A percentile compares a stretch with the other conserved stretches of the same genome.
These are phyloP conservation scores for Mucor velutinosus DNA, from an alignment of 371 early-diverging fungal species.

Conservation along the genomic window DNA sequence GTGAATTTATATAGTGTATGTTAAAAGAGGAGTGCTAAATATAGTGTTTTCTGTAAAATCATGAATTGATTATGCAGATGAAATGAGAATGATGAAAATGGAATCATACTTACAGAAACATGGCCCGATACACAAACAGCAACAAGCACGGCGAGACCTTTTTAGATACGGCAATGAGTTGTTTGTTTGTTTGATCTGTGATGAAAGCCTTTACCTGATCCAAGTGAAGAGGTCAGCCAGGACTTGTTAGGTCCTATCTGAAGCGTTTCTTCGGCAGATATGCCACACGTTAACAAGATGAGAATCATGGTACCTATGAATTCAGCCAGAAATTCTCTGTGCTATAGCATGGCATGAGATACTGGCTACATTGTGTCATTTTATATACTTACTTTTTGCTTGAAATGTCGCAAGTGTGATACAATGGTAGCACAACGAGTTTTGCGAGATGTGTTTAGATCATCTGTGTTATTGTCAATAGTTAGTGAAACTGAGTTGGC, in stretches of 20 bases:
- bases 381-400: slow-evolving; percentile 1
- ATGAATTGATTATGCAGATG: not conserved
- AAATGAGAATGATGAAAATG: not conserved
- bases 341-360: slow-evolving; percentile 15
- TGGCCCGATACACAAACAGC: slow-evolving; percentile 72
- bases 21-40: not conserved
- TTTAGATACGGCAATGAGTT: not conserved
- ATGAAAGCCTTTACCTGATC: slow-evolving; percentile 30
- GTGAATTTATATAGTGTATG: not conserved
- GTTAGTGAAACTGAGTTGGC: not conserved
- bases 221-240: slow-evolving; percentile 41
- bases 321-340: slow-evolving; percentile 78
- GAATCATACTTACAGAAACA: slow-evolving; percentile 64
- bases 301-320: slow-evolving; percentile 80
- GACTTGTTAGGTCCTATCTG: slow-evolving; percentile 29
- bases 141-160: slow-evolving; percentile 42
- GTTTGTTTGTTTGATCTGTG: not conserved
- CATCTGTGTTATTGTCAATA: slow-evolving; percentile 6
- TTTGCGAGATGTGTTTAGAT: not conserved
- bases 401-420: slow-evolving; percentile 1
- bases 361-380: not conserved
- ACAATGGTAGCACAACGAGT: not conserved
- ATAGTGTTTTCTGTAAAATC: not conserved
- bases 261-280: slow-evolving; percentile 57
- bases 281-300: slow-evolving; percentile 69